Base-by-base conservation (phyloP, 2,329 filamentous ascomycete genomes). In the Dissoconium aciculare region DNA sequence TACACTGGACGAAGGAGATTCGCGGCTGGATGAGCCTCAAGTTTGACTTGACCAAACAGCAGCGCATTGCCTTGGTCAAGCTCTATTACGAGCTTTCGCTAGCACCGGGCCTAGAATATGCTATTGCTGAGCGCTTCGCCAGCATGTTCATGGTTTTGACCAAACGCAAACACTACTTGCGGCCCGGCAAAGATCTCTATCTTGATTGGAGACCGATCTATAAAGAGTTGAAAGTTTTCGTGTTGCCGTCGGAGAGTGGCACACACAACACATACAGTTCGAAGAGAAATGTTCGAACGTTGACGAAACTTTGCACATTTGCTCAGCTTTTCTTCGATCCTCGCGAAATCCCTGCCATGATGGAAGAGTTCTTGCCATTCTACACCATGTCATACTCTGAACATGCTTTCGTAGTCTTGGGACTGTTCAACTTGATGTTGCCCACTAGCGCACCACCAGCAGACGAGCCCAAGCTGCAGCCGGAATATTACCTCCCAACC, bases 151-250 rank as follows among this genome's bases (percentile, higher is more conserved):
- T 94, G 57, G 75, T 82, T 8, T 61, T 98, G 45, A 92, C 85
- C n/a, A 91, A 89, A 84, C 85, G 87, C 52, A 93, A 91, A 53
- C 87, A 95, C 58, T 95, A 95, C 55, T 69, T 98, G 17, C 84
- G 82, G 43, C 83, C 87, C 1, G 76, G 79, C 34, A 81, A 84
- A 42, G 91, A 98, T 50, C 65, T 98, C n/a, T 67, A 70, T 9
- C 69, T 98, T 37, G 87, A 98, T 54, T 98, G 89, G 89, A 73
- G 74, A 45, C 87, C 85, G 5, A 63, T 98, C 16, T 98, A 81
- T 71, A 79, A 83, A 47, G 87, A 95, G 54, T 64, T 95, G 45
- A 95, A 94, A 62, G 69, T 77, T 26, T 77, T 94, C 52, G 81
- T 94, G 10, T 62, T 98, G 11, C 87, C 89, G 2, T 74, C 73